Evolutionary conservation across 768 basidiomycete genomes (phyloP), one percentile per base, ranked within the genome.

Genomic region (Termitomyces sp.): DNA sequence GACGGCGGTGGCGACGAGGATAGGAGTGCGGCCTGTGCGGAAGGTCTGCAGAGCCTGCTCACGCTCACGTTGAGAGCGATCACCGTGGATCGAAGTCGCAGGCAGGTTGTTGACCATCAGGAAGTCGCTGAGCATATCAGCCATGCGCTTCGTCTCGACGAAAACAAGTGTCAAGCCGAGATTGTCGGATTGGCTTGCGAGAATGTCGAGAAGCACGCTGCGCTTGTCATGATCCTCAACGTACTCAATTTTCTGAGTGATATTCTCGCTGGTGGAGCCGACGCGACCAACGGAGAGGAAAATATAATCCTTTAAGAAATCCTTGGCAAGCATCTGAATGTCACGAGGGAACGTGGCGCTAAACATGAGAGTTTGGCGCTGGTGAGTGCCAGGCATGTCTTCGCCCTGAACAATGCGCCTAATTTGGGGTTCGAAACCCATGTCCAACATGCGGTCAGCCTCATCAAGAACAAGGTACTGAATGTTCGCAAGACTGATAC

Each of bases 381-480:
- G 86, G 27, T 81, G 74, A 14, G 88, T 84, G 45, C 86, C 89
- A n/a, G 97, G 94, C 97, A 99, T 99, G 70, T 99, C 97, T 67
- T 94, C 94, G 64, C 91, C 91, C 72, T 99, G 92, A 19, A 99
- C 97, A 68, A 99, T 99, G 32, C 94, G 84, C 61, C 97, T 84
- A 67, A 99, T 99, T 76, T 98, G 97, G 55, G 97, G 97, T 74
- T 99, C 97, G 80, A 99, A 99, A 88, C 97, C 97, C 97, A 99
- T 99, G 79, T 99, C 97, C 68, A 99, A 83, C 97, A 99, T 99
- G 67, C 97, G 91, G 79, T 99, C 97, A 59, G 97, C 97, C 77
- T 99, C 97, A 66, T 99, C 97, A 54, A 99, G 88, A 27, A 99
- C 97, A 56, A 99, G 88, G 73, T 97, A 98, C 66, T 92, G 89